phyloP scores from a whole-genome alignment of 768 basidiomycete genomes.

The Naganishia friedmannii region DNA sequence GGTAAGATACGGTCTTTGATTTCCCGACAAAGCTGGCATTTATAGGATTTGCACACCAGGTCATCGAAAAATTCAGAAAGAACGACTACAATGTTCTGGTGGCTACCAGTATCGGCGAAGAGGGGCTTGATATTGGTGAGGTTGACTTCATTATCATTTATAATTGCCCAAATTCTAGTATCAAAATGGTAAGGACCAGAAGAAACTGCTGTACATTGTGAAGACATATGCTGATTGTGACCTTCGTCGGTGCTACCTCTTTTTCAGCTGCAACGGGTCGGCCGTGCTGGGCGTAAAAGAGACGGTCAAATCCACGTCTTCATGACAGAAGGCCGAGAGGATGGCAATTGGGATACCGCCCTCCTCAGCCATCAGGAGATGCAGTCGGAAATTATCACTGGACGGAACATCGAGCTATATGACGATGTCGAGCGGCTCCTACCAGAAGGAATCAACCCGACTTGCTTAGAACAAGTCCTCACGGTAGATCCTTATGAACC shows the following conservation, averaged over 20 bases:
- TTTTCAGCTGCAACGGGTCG: conserved; percentile 89
- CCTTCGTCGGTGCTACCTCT: not conserved
- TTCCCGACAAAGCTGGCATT: not conserved
- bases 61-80: conserved; percentile 78
- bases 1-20: conserved; percentile 55
- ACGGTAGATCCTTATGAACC: conserved; percentile 61
- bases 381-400: conserved; percentile 79
- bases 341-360: conserved; percentile 82
- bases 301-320: conserved; percentile 86
- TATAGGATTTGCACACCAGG: conserved; percentile 54
- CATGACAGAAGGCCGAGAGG: conserved; percentile 85
- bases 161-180: conserved; percentile 91
- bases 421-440: conserved; percentile 84
- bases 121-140: conserved; percentile 96
- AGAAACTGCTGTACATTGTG: not conserved
- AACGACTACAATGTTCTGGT: conserved; percentile 89
- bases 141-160: conserved; percentile 95
- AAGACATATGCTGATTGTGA: not conserved
- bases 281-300: conserved; percentile 89
- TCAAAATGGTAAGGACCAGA: conserved; percentile 75
- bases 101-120: conserved; percentile 94
- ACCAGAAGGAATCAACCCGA: conserved; percentile 71
- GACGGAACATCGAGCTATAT: conserved; percentile 83
- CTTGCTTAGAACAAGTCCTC: conserved; percentile 75
- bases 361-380: conserved; percentile 81